Conservation (phyloP, 208 protist genomes). For the Acanthamoeba lenticulata region DNA sequence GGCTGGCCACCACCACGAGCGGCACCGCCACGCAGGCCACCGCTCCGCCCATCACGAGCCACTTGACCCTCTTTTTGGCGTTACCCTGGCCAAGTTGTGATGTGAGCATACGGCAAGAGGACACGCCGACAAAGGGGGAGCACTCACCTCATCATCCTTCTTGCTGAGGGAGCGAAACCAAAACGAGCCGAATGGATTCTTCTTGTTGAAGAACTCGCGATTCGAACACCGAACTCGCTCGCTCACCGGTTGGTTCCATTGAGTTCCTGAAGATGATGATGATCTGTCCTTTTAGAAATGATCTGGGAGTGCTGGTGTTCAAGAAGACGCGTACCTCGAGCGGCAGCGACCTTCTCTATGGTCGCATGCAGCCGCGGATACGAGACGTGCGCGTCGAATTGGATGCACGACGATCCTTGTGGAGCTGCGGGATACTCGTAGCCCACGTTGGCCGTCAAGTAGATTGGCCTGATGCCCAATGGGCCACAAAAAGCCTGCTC, state of each 20-base stretch:
- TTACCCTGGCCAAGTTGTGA: too few relatives aligned
- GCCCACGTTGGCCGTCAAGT: neutral
- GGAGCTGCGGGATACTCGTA: neutral
- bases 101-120: too few relatives aligned
- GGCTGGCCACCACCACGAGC: neutral
- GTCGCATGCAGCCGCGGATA: neutral
- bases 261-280: too few relatives aligned
- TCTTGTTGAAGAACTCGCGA: constrained; percentile 52
- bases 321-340: neutral
- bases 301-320: too few relatives aligned
- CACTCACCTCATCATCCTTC: too few relatives aligned
- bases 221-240: neutral
- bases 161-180: neutral
- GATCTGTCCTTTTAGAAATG: too few relatives aligned
- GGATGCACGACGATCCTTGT: neutral
- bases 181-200: constrained; percentile 2
- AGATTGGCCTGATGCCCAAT: constrained; percentile 1
- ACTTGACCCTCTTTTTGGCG: constrained; percentile 26
- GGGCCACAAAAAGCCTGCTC: neutral
- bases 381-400: constrained; percentile 15
- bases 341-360: neutral
- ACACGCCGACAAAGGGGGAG: too few relatives aligned
- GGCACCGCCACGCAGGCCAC: neutral
- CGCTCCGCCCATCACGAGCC: neutral
- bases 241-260: constrained; percentile 22